Base-by-base conservation (phyloP, 257 asterid species). In the Hygrophila difformis region DNA sequence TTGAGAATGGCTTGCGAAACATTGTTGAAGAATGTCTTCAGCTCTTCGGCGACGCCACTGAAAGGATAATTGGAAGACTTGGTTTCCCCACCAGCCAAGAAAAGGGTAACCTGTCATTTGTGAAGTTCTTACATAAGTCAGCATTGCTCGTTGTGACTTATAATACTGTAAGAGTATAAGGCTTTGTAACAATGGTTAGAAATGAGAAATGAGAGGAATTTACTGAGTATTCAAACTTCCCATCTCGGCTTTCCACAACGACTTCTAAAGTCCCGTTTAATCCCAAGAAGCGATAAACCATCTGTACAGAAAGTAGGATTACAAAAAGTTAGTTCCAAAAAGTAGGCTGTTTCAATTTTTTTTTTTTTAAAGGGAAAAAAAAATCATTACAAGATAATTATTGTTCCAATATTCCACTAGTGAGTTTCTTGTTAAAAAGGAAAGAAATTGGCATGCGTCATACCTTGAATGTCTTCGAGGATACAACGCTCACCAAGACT, bases 1-100 rank as follows among this genome's bases (percentile, higher is more conserved):
- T 75, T 78, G 18, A 60, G 55, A 31, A 36, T 53, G 23, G 74
- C 78, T n/a, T 20, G 65, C 1, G 82, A 64, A 58, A 81, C 67
- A 18, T 78, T 73, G 20, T 67, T 55, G 9, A 82, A 17, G 46
- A 82, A 82, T 24, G 70, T 35, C 45, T 70, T 75, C 17, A 82
- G 61, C 68, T 82, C 89, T 51, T 82, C 85, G 17, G 76, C 60
- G 47, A 78, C 88, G 1, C 93, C 88, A 12, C 60, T 61, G 49
- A 69, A 68, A 0, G 81, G 84, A 55, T 69, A 61, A 66, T 61
- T 63, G 66, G 49, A 56, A 64, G 44, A 68, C 56, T 54, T 64
- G 47, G 50, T 77, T 66, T 71, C 57, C 47, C 79, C 81, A 23
- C 59, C 78, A 34, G 73, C 75, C 61, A 22, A 49, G 40, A 55